These are phyloP conservation scores for Globisporangium takayamanum DNA, from an alignment of 352 stramenopile species.

Conservation along the genomic window DNA sequence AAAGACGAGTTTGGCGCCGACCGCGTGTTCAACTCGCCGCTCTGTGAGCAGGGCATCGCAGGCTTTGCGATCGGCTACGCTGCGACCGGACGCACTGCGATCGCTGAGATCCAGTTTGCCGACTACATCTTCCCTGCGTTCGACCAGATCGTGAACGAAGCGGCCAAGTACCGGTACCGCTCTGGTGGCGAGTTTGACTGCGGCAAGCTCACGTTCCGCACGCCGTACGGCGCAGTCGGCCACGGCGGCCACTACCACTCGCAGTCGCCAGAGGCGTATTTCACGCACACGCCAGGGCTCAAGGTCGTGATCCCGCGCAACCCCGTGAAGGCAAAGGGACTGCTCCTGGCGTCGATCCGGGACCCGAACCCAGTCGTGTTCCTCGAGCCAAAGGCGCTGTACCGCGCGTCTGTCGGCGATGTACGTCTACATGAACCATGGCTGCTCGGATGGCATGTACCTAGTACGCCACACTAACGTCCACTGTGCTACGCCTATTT, in stretches of 20 bases:
- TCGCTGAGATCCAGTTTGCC: constrained; percentile 97
- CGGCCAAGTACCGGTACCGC: constrained; percentile 98
- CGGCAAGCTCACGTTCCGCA: constrained; percentile 94
- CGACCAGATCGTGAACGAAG: constrained; percentile 97
- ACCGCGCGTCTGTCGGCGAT: constrained; percentile 93
- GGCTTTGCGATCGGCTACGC: constrained; percentile 98
- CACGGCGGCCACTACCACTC: constrained; percentile 94
- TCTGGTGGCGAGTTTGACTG: constrained; percentile 97
- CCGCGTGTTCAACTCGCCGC: constrained; percentile 95
- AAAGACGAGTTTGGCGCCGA: constrained; percentile 91
- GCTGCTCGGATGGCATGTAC: too few relatives aligned
- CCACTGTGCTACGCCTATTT: constrained; percentile 2
- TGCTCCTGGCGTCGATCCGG: constrained; percentile 94
- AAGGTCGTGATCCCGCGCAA: constrained; percentile 96
- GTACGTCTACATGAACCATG: constrained; percentile 17
- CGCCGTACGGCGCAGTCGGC: constrained; percentile 93
- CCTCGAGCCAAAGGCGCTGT: constrained; percentile 98
- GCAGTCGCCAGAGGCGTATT: constrained; percentile 96
- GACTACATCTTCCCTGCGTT: constrained; percentile 98
- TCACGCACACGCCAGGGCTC: constrained; percentile 95
- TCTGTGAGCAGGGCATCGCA: constrained; percentile 93
- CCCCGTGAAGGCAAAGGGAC: constrained; percentile 92
- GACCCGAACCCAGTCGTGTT: constrained; percentile 97
- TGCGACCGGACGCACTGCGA: constrained; percentile 92
- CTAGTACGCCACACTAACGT: neutral